Evolutionary conservation across 148 eudicot genomes (phyloP).

Genomic region (Chenopodium suecicum): DNA sequence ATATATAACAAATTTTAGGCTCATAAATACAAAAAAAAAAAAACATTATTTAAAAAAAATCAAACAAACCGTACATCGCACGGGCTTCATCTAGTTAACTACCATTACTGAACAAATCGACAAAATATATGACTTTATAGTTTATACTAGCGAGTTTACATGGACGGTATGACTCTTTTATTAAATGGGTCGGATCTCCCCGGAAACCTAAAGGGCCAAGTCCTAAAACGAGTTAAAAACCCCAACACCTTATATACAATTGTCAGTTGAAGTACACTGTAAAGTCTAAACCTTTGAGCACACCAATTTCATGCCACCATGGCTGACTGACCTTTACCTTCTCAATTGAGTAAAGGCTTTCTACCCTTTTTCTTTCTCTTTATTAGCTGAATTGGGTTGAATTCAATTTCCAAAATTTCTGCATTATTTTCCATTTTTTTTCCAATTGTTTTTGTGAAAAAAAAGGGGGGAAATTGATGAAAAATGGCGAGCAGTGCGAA

Average conservation of each 20-base stretch:
- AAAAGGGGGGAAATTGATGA: not conserved
- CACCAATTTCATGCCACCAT: slow-evolving; percentile 6
- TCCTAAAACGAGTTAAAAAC: not conserved
- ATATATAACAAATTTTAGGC: no score
- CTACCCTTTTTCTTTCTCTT: not conserved
- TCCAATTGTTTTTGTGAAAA: no score
- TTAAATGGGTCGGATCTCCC: not conserved
- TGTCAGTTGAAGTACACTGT: no score
- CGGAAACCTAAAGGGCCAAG: not conserved
- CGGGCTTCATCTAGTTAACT: no score
- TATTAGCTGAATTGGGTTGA: not conserved
- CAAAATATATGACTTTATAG: no score
- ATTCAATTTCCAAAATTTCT: slow-evolving; percentile 9
- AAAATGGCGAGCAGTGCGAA: slow-evolving; percentile 38
- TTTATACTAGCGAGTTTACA: no score
- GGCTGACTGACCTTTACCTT: not conserved
- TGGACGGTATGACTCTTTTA: no score
- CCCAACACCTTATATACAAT: not conserved
- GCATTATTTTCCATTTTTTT: not conserved
- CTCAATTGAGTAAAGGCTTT: not conserved
- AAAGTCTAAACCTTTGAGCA: not conserved
- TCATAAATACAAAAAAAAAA: no score
- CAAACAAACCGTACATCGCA: no score
- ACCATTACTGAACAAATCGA: no score
- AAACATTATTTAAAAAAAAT: no score